A percentile compares a stretch with the other conserved stretches of the same genome.
Evolutionary conservation across 805 yeast genomes (phyloP).

Genomic region (Kodamaea hsintzibuensis): DNA sequence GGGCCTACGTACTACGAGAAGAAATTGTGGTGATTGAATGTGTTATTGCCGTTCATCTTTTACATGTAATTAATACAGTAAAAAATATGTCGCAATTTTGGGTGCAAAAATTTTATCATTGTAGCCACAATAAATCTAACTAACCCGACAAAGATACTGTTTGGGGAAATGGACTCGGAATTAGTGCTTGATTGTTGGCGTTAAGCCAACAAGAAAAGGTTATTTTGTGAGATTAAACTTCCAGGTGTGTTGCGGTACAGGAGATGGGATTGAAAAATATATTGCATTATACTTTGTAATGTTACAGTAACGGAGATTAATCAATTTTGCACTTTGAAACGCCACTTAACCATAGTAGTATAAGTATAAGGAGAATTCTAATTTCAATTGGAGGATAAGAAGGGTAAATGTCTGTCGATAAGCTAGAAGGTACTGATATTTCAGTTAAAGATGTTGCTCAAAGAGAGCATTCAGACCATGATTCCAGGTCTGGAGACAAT

Average conservation of each 20-base stretch:
- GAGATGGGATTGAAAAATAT: background rate
- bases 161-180: background rate
- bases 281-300: no score
- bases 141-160: background rate
- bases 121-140: background rate
- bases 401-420: background rate
- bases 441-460: background rate
- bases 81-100: background rate
- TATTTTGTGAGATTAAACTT: background rate
- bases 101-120: background rate
- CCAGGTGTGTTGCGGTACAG: background rate
- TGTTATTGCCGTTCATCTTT: background rate
- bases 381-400: background rate
- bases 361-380: background rate
- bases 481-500: background rate
- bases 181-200: background rate
- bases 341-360: background rate
- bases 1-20: background rate
- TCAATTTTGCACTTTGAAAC: no score
- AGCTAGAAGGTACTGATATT: background rate
- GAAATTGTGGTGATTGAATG: background rate
- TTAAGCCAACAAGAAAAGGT: background rate
- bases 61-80: background rate
- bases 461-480: background rate
- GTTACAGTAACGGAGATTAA: no score